Percentiles rank a stretch among this genome's conserved stretches.
Evolutionary conservation across 257 asterid genomes (phyloP).

Genomic region (Nicotiana noctiflora): DNA sequence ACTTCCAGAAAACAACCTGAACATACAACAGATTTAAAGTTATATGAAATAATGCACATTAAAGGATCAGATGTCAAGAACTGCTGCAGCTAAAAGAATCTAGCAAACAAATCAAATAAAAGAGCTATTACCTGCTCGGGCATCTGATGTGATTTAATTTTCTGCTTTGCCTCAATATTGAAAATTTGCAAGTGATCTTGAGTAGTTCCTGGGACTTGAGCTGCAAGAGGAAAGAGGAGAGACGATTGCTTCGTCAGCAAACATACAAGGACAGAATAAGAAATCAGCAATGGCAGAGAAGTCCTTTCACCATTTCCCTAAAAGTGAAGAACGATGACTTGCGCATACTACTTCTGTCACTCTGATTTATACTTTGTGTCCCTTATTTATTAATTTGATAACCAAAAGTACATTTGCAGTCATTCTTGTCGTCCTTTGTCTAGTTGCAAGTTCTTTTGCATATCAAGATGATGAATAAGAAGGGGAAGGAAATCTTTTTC

Average conservation of each 20-base stretch:
- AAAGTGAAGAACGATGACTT: background rate
- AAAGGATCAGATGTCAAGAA: background rate
- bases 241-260: background rate
- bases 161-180: slow-evolving; percentile 93
- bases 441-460: background rate
- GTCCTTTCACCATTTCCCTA: background rate
- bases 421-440: background rate
- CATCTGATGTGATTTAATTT: slow-evolving; percentile 93
- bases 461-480: background rate
- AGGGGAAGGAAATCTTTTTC: background rate
- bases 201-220: slow-evolving; percentile 94
- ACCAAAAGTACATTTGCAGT: background rate
- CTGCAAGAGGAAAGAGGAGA: slow-evolving; percentile 40
- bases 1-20: slow-evolving; percentile 97
- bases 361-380: background rate
- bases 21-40: background rate
- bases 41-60: background rate
- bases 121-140: slow-evolving; percentile 80
- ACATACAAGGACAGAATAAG: background rate
- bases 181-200: slow-evolving; percentile 97
- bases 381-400: background rate
- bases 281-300: background rate
- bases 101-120: background rate
- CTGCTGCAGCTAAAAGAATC: background rate
- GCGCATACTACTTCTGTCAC: background rate